These are phyloP conservation scores for Aurantiochytrium sp. DNA, from an alignment of 108 stramenopile genomes.

Conservation along the genomic window DNA sequence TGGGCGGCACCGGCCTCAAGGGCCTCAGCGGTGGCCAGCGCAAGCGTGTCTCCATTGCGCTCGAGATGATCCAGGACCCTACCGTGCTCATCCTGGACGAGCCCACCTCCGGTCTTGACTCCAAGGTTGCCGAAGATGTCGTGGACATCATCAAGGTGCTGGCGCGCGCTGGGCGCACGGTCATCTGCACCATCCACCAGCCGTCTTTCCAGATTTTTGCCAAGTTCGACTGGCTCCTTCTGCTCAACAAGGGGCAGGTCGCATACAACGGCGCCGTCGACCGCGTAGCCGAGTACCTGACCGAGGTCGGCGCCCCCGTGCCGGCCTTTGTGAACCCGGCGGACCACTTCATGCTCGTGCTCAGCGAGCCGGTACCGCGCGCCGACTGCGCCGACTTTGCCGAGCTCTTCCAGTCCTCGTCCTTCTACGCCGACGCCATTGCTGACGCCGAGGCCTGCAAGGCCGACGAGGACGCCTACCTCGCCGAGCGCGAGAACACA, in stretches of 20 bases:
- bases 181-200: constrained; percentile 44
- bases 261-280: constrained; percentile 18
- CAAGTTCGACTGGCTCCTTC: constrained; percentile 30
- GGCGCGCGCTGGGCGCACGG: not conserved
- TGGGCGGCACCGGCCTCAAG: not conserved
- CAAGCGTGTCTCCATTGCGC: constrained; percentile 38
- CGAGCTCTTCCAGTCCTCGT: not conserved
- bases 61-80: constrained; percentile 42
- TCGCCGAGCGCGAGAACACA: not conserved
- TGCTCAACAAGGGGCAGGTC: constrained; percentile 15
- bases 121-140: constrained; percentile 11
- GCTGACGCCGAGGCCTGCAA: not conserved
- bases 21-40: constrained; percentile 41
- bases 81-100: constrained; percentile 44
- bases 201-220: constrained; percentile 26
- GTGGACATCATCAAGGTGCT: constrained; percentile 17
- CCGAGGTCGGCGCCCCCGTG: not conserved
- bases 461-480: not conserved
- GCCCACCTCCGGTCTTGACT: constrained; percentile 47
- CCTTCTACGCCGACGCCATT: not conserved
- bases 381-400: not conserved
- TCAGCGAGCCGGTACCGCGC: not conserved
- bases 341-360: constrained; percentile 22
- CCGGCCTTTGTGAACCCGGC: constrained; percentile 33
- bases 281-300: not conserved